These are phyloP conservation scores for Stropharia rugosoannulata DNA, from an alignment of 768 basidiomycete species.

Conservation along the genomic window DNA sequence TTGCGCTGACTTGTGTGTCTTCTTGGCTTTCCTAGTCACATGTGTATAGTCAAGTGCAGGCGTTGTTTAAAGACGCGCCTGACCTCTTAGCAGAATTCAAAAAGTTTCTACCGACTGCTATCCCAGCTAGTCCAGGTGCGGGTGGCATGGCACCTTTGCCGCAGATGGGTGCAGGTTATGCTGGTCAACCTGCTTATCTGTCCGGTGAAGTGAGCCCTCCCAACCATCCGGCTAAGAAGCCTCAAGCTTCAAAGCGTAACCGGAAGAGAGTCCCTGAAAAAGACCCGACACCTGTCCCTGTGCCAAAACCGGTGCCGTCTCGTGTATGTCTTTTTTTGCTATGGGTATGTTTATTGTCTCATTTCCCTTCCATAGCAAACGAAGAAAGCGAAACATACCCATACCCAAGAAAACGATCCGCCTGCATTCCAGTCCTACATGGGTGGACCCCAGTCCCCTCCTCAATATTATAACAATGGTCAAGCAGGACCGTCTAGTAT, in stretches of 20 bases:
- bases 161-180: constrained; percentile 31
- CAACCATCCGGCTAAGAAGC: constrained; percentile 44
- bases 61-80: constrained; percentile 77
- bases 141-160: constrained; percentile 49
- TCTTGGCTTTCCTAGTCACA: constrained; percentile 46
- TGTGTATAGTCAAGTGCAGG: constrained; percentile 79
- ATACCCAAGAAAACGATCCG: constrained; percentile 58
- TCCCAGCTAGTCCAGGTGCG: constrained; percentile 37
- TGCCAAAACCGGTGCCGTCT: constrained; percentile 45
- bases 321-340: constrained; percentile 19
- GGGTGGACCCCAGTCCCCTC: constrained; percentile 40
- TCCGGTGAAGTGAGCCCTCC: constrained; percentile 39
- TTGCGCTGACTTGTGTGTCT: background rate
- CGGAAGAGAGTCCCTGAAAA: constrained; percentile 65
- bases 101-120: constrained; percentile 73
- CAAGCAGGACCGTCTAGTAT: constrained; percentile 13
- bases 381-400: constrained; percentile 64
- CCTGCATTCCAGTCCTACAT: constrained; percentile 50
- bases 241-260: constrained; percentile 47
- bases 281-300: constrained; percentile 61
- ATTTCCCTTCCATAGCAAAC: constrained; percentile 31
- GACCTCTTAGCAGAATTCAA: constrained; percentile 82
- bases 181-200: background rate
- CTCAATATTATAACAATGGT: constrained; percentile 27
- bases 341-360: background rate